Percentiles rank a stretch among this genome's conserved stretches.
These are phyloP conservation scores for Albugo candida DNA, from an alignment of 352 stramenopile species.

Conservation along the genomic window DNA sequence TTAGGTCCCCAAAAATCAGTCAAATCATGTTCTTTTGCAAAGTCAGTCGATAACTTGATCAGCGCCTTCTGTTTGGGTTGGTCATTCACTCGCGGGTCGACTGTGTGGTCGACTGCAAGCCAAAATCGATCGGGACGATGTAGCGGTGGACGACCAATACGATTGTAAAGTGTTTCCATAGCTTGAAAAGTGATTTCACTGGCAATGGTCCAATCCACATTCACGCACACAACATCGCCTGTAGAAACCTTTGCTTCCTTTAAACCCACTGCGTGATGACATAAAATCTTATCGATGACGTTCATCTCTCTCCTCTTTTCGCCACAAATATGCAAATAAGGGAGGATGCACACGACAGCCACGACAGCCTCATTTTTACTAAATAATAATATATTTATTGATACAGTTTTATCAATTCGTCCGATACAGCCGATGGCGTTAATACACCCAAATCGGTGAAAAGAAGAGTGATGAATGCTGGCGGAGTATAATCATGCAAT, in stretches of 20 bases:
- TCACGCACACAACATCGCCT: constrained; percentile 61
- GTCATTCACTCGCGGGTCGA: constrained; percentile 60
- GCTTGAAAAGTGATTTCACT: constrained; percentile 64
- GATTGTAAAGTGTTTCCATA: constrained; percentile 66
- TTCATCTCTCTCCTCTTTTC: constrained; percentile 49
- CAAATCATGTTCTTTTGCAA: constrained; percentile 42
- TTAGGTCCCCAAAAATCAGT: constrained; percentile 68
- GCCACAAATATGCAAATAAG: too few relatives aligned
- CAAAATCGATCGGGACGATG: constrained; percentile 69
- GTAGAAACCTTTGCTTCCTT: constrained; percentile 22
- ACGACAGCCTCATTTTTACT: too few relatives aligned
- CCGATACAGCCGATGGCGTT: constrained; percentile 93
- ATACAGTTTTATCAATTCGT: constrained; percentile 97
- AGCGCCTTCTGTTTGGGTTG: constrained; percentile 57
- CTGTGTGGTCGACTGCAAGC: constrained; percentile 64
- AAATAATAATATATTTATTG: constrained; percentile 40
- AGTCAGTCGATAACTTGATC: constrained; percentile 61
- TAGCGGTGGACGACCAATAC: constrained; percentile 44
- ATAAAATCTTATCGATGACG: constrained; percentile 76
- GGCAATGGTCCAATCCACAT: constrained; percentile 61
- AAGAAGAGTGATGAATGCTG: constrained; percentile 94
- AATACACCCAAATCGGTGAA: constrained; percentile 97
- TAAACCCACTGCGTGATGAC: constrained; percentile 40
- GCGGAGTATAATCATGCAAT: constrained; percentile 92
- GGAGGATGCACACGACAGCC: too few relatives aligned